Evolutionary conservation across 1,284 basidiomycete species (phyloP), one percentile per base, ranked within the genome.

Genomic region (Lentinula novae-zelandiae): DNA sequence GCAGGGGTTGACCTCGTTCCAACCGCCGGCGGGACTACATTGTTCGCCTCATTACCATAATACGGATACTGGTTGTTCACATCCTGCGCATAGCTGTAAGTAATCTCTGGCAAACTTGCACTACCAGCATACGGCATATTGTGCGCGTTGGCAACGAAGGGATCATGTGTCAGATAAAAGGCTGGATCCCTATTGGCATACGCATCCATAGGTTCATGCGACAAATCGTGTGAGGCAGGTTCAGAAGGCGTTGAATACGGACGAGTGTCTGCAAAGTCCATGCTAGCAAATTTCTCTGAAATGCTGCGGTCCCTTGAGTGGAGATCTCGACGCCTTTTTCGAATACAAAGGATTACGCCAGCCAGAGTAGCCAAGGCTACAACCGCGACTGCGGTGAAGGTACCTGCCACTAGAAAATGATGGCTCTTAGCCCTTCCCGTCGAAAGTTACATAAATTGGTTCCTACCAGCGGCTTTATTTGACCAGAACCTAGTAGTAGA

Each of bases 341-440:
- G 52, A 31, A 69, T 62, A 36, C 67, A 62, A 40, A 74, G 59
- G 22, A 71, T 36, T 10, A 69, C 58, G 31, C 67, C 62, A 20
- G 67, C 66, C 27, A 70, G 31, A 12, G 69, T 53, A 3, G 67
- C 71, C 48, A 74, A 48, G 13, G 67, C 53, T 33, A 73, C 64
- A 56, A 78, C 61, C 49, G 69, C 67, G 10, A 78, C 67, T 9
- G 77, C 70, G 34, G 76, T 73, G 54, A 83, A 84, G 0, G 76
- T 78, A 38, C 79, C 79, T 0, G 77, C 80, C 10, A 83, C 79
- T 60, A 33, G n/a, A 55, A 36, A 44, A 36, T 27, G 20, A 42
- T 12, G 36, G 10, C 12, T 34, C 12, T 54, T 6, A 51, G 22
- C 20, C 22, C 13, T 48, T 53, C 20, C 38, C 20, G 50, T 9